Percentiles rank a stretch among this genome's conserved stretches.
These are phyloP conservation scores for Trifolium pratense DNA, from an alignment of 306 rosid species.

Conservation along the genomic window DNA sequence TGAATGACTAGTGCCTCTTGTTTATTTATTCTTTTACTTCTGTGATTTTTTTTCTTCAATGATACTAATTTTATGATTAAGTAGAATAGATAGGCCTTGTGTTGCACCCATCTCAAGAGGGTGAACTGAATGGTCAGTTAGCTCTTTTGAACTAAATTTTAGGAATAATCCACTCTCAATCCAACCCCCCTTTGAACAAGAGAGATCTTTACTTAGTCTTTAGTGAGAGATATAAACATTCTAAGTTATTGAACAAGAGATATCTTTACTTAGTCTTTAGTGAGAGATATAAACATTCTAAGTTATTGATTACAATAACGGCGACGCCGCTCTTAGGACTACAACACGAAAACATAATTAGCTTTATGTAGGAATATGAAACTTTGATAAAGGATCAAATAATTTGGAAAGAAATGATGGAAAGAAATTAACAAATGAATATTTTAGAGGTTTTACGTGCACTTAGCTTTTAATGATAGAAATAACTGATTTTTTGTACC, in stretches of 20 bases:
- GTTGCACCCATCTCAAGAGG: slow-evolving; percentile 30
- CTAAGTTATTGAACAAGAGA: background rate
- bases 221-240: slow-evolving; percentile 3
- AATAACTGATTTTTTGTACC: background rate
- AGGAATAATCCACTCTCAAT: slow-evolving; percentile 15
- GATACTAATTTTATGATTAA: slow-evolving; percentile 23
- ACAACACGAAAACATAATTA: background rate
- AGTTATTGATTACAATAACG: too few relatives aligned
- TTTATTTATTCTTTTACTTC: slow-evolving; percentile 23
- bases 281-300: background rate
- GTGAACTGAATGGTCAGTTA: background rate
- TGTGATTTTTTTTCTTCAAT: slow-evolving; percentile 1
- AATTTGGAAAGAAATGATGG: slow-evolving; percentile 10
- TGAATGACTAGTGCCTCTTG: slow-evolving; percentile 29
- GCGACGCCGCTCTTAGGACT: slow-evolving; percentile 16
- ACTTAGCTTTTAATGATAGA: background rate
- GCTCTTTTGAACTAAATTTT: slow-evolving; percentile 18
- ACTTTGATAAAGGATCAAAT: background rate
- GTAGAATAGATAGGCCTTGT: slow-evolving; percentile 4
- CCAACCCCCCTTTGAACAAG: background rate
- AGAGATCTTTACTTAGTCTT: slow-evolving; percentile 16
- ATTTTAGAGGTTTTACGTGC: background rate
- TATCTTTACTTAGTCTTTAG: slow-evolving; percentile 16
- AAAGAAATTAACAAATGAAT: slow-evolving; percentile 2
- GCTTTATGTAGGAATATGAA: slow-evolving; percentile 1